These are phyloP conservation scores for Spirogloea muscicola DNA, from an alignment of 139 green algal genomes.

Conservation along the genomic window DNA sequence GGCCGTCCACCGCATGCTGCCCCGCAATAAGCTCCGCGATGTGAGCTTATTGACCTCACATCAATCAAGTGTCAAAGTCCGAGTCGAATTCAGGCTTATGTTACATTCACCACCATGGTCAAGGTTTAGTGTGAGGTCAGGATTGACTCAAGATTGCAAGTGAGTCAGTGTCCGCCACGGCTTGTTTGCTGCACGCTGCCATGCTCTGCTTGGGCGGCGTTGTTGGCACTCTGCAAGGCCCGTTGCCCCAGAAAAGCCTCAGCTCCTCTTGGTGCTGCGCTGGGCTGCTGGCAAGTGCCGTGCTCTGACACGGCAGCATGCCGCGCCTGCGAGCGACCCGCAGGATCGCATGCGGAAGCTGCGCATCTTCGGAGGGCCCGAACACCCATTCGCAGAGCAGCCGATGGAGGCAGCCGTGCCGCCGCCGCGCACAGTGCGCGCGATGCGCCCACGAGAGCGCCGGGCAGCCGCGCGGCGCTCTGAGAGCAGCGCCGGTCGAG, in stretches of 20 bases:
- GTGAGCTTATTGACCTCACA: neutral
- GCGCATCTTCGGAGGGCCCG: slow-evolving; percentile 46
- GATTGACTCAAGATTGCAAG: neutral
- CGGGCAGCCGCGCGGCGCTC: neutral
- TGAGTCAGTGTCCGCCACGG: neutral
- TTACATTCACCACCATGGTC: neutral
- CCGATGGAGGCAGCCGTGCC: slow-evolving; percentile 26
- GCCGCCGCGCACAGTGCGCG: slow-evolving; percentile 23
- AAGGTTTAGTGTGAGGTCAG: neutral
- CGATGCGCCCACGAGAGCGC: slow-evolving; percentile 38
- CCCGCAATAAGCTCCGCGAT: slow-evolving; percentile 49
- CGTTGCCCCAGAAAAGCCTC: too few relatives aligned
- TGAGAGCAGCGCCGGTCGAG: neutral
- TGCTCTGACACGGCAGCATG: too few relatives aligned
- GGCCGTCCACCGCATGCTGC: slow-evolving; percentile 58
- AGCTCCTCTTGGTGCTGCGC: too few relatives aligned
- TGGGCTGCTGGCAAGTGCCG: too few relatives aligned
- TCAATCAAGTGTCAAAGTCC: neutral
- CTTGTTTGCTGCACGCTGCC: neutral
- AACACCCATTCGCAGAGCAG: slow-evolving; percentile 50
- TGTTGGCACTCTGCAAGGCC: too few relatives aligned
- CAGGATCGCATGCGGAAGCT: slow-evolving; percentile 54
- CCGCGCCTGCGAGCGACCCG: too few relatives aligned
- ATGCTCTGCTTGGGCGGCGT: too few relatives aligned
- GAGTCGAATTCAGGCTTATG: neutral